Base-by-base conservation (phyloP, 305 asterid genomes). In the Fraxinus angustifolia region DNA sequence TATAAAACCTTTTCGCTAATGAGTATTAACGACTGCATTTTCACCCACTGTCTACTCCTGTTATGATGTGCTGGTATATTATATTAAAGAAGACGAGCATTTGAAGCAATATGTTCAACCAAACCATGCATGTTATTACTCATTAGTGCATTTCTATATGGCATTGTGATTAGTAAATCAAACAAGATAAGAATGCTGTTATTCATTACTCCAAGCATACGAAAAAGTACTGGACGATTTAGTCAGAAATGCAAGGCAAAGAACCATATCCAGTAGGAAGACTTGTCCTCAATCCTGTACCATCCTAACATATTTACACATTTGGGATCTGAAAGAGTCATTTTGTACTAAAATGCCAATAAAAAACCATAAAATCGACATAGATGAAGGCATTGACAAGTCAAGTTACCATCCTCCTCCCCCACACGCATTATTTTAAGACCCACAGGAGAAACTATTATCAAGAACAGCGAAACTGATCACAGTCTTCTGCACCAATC, bases 401-500 rank as follows among this genome's bases (percentile, higher is more conserved):
- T 70, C 42, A 12, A 70, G 4, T 31, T 14, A 33, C 42, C 75
- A 70, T 31, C 75, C 40, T 70, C 10, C 19, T 23, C 35, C 72
- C 72, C 34, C 31, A 8, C 31, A 21, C 42, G 23, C 21, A 0
- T 70, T 70, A 70, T 70, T 70, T 70, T 14, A 70, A 70, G 23
- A 70, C 23, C 40, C n/a, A 31, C 34, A 4, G 75, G 23, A 70
- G 75, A 68, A 68, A 70, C 21, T 14, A 70, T 70, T n/a, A 5
- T 70, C 75, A 70, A 14, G 75, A 70, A 70, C 42, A 30, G 40
- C 83, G 88, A 77, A 85, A 91, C 86, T 83, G 82, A 65, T 91
- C 92, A 73, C 89, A 89, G 67, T 86, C 91, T 76, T 76, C 84
- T 2, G 84, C 86, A 30, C 94, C 92, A 68, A 79, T 56, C 82